Evolutionary conservation across 108 stramenopile species (phyloP).

Genomic region (Skeletonema menzelii): DNA sequence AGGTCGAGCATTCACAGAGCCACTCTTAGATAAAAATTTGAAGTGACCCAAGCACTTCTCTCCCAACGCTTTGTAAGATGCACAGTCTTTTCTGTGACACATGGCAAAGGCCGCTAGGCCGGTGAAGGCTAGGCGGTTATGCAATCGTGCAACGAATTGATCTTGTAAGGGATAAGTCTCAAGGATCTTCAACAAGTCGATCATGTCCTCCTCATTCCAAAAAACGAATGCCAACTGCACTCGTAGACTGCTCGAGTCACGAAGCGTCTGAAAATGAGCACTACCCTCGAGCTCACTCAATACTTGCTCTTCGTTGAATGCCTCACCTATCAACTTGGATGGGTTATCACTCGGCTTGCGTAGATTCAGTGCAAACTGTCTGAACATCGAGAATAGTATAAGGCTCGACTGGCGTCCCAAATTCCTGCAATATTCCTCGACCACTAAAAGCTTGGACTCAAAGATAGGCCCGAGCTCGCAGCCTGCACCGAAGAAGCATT

Average conservation of each 20-base stretch:
- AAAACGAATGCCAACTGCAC: conserved; percentile 1
- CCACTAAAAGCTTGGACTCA: conserved; percentile 21
- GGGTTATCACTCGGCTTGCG: neutral
- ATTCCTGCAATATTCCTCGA: conserved; percentile 14
- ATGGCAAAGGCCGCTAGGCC: conserved; percentile 1
- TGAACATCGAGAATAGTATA: neutral
- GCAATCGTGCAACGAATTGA: neutral
- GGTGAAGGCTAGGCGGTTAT: conserved; percentile 2
- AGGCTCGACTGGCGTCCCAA: neutral
- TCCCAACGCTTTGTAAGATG: conserved; percentile 1
- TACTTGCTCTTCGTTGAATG: conserved; percentile 4
- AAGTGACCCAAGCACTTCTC: conserved; percentile 17
- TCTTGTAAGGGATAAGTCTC: neutral
- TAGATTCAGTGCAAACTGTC: conserved; percentile 5
- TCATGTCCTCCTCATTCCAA: conserved; percentile 3
- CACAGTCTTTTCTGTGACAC: neutral
- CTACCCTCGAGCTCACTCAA: neutral
- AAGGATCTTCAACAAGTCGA: neutral
- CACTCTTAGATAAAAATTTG: conserved; percentile 11
- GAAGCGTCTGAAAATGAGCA: neutral
- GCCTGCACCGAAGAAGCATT: conserved; percentile 13
- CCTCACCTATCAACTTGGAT: conserved; percentile 1
- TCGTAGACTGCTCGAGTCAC: neutral
- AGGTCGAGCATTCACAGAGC: conserved; percentile 35
- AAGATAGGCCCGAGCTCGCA: conserved; percentile 24